Base-by-base conservation (phyloP, 495 filamentous ascomycete species). In the Trichocladium uniseriatum region DNA sequence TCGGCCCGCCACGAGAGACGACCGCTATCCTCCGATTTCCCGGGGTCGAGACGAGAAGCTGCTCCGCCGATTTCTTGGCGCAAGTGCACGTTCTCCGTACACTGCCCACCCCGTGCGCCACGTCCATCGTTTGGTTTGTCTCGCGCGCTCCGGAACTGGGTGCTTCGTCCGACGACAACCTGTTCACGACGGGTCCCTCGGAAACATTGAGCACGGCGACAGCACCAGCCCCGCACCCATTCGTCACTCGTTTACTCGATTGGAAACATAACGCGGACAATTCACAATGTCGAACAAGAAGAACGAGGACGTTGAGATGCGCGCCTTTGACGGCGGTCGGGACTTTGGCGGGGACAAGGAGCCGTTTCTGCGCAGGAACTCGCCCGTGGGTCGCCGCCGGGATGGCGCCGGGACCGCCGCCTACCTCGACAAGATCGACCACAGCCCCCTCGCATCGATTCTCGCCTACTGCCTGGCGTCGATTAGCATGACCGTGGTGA, bases 401-500 rank as follows among this genome's bases (percentile, higher is more conserved):
- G 34, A 59, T 64, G 51, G 67, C 19, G 49, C 54, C 68, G 51
- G 61, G 59, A 38, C 71, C 60, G 56, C 64, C 64, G 24, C 61
- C 60, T 53, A 49, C 49, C 37, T 67, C 28, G 61, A 68, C 29
- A 75, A 73, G 64, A 63, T 84, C 38, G 70, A 80, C 52, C 87
- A 84, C 60, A 91, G 79, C 61, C 86, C 91, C 9, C 67, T 79
- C 31, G 63, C 92, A 8, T 86, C 91, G 9, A 86, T 99, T 54
- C 62, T 95, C 43, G 81, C 84, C 19, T 99, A 99, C 72, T 99
- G 92, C 70, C 76, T 81, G 57, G 84, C 92, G 43, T 96, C 90
- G 5, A 99, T 99, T 55, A 74, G 91, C 66, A 99, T 99, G 92
- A 99, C 94, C 34, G 83, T 95, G 20, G 94, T 92, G 70, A 99